Conservation (phyloP, 352 stramenopile genomes). For the Blastocystis sp. region DNA sequence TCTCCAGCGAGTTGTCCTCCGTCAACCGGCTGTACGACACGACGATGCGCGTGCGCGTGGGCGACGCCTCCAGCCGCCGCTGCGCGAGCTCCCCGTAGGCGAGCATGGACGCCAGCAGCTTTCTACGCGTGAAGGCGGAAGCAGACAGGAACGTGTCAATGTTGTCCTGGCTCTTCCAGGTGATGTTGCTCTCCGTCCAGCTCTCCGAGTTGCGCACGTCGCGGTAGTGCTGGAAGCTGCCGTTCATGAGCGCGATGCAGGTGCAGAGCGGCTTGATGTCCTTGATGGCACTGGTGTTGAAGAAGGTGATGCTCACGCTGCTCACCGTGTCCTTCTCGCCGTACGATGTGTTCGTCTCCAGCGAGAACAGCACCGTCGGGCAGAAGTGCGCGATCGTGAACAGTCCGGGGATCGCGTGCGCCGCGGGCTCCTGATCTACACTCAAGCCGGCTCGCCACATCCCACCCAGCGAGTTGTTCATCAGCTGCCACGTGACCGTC, state of each 20-base stretch:
- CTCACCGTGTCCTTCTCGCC: slow-evolving; percentile 20
- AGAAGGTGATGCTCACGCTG: slow-evolving; percentile 64
- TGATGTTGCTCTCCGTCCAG: slow-evolving; percentile 22
- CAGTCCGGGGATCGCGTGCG: slow-evolving; percentile 2
- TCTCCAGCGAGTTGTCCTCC: slow-evolving; percentile 50
- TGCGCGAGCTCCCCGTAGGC: slow-evolving; percentile 16
- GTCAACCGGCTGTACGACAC: slow-evolving; percentile 47
- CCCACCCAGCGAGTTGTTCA: slow-evolving; percentile 25
- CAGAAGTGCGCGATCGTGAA: slow-evolving; percentile 61
- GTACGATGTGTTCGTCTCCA: slow-evolving; percentile 51
- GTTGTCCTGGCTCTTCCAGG: slow-evolving; percentile 56
- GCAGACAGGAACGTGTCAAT: slow-evolving; percentile 4
- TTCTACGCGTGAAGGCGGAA: background rate
- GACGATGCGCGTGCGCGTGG: slow-evolving; percentile 13
- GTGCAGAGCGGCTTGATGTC: slow-evolving; percentile 43
- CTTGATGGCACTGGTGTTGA: slow-evolving; percentile 41
- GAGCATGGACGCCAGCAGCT: slow-evolving; percentile 50
- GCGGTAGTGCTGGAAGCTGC: slow-evolving; percentile 36
- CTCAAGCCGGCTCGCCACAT: background rate
- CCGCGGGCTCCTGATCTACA: background rate
- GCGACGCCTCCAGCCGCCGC: slow-evolving; percentile 20
- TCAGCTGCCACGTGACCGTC: slow-evolving; percentile 53
- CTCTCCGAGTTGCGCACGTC: slow-evolving; percentile 7
- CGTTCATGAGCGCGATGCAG: slow-evolving; percentile 51
- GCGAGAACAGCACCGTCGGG: slow-evolving; percentile 43